Percentiles rank a stretch among this genome's conserved stretches.
Conservation (phyloP, 169 alveolate genomes). For the Plasmodium vinckei region DNA sequence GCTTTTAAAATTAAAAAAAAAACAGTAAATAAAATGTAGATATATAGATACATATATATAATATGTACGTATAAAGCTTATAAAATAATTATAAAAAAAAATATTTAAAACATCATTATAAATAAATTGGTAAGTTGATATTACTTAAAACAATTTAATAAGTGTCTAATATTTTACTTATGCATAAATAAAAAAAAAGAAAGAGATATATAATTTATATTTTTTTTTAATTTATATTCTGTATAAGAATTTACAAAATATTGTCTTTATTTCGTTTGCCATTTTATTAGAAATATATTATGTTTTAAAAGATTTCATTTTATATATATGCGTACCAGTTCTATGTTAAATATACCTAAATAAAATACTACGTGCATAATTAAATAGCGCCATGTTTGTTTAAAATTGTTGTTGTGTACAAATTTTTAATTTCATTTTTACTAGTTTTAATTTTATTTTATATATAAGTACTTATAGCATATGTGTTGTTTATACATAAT, state of each 20-base stretch:
- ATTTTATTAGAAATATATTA: no score
- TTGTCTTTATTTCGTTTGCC: conserved; percentile 13
- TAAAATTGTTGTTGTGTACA: no score
- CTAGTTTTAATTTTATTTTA: not conserved
- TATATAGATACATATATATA: not conserved
- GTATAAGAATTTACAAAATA: conserved; percentile 20
- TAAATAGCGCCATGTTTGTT: no score
- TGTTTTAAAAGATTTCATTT: no score
- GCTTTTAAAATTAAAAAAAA: not conserved
- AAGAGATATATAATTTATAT: conserved; percentile 15
- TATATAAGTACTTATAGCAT: no score
- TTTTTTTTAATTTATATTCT: conserved; percentile 11
- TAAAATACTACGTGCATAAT: no score
- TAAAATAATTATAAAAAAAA: not conserved
- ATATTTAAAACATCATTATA: conserved; percentile 8
- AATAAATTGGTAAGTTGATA: conserved; percentile 3
- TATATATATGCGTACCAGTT: no score
- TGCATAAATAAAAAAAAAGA: conserved; percentile 14
- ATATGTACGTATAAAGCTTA: not conserved
- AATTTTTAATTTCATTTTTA: no score
- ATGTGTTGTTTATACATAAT: no score
- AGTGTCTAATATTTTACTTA: conserved; percentile 34
- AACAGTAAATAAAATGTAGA: not conserved
- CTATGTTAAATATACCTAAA: no score
- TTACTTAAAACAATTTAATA: conserved; percentile 13